A percentile compares a stretch with the other conserved stretches of the same genome.
Conservation (phyloP, 2,329 filamentous ascomycete species). For the Pleomassaria siparia region DNA sequence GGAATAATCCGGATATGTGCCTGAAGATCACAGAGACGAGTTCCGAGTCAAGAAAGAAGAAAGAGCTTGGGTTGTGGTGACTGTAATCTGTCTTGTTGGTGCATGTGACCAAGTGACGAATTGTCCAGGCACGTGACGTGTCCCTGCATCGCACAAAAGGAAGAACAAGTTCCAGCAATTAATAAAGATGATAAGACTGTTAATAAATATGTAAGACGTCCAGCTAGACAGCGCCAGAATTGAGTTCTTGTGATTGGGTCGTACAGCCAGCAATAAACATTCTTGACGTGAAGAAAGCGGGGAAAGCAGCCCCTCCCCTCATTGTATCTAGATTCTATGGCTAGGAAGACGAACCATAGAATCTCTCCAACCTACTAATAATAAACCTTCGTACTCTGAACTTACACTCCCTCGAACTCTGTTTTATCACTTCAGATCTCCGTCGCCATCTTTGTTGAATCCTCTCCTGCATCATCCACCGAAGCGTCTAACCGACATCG, state of each 20-base stretch:
- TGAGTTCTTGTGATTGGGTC: constrained; percentile 2
- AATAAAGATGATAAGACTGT: too few species aligned
- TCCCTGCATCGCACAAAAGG: too few species aligned
- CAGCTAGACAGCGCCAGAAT: background rate
- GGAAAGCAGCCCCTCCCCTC: too few species aligned
- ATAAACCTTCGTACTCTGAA: too few species aligned
- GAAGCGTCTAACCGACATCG: background rate
- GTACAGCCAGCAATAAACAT: background rate
- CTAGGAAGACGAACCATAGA: constrained; percentile 1
- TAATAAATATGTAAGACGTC: background rate
- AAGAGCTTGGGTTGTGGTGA: too few species aligned
- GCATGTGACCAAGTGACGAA: too few species aligned
- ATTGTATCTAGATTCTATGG: too few species aligned
- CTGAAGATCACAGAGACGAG: background rate
- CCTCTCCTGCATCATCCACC: background rate
- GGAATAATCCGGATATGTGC: background rate
- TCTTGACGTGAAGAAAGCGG: constrained; percentile 3
- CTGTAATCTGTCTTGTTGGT: too few species aligned
- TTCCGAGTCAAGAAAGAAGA: background rate
- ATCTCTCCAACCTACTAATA: background rate
- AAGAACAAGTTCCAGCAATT: too few species aligned
- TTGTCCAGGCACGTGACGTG: too few species aligned
- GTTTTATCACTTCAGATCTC: background rate
- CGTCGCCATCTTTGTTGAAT: background rate
- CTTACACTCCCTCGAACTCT: background rate